Evolutionary conservation across 2,329 filamentous ascomycete genomes (phyloP).

Genomic region (Nothophoma quercina): DNA sequence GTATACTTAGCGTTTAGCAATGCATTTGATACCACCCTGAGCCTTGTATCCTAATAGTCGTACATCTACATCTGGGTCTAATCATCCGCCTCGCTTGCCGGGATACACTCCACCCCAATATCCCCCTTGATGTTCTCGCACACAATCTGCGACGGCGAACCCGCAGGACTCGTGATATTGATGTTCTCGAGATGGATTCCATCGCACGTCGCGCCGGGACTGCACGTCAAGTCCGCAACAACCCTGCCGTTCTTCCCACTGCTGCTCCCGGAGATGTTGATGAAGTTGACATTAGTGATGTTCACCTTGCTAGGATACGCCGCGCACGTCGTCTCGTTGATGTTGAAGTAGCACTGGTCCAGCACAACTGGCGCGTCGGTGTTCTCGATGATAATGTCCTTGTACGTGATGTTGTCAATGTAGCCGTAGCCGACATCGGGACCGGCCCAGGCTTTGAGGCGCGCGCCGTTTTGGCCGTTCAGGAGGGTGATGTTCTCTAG

Average conservation of each 20-base stretch:
- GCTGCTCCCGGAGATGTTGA: slow-evolving; percentile 65
- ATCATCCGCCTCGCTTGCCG: slow-evolving; percentile 41
- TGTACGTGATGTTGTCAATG: slow-evolving; percentile 69
- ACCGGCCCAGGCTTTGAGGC: slow-evolving; percentile 69
- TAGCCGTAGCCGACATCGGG: slow-evolving; percentile 65
- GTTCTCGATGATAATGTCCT: slow-evolving; percentile 66
- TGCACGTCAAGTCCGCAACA: slow-evolving; percentile 64
- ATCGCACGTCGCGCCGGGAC: slow-evolving; percentile 64
- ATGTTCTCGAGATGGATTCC: slow-evolving; percentile 65
- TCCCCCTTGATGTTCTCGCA: slow-evolving; percentile 59
- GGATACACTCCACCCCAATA: slow-evolving; percentile 51
- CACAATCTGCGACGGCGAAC: slow-evolving; percentile 51
- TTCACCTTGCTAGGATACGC: slow-evolving; percentile 64
- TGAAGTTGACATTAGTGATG: slow-evolving; percentile 65
- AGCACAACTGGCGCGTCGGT: slow-evolving; percentile 66
- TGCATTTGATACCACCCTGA: slow-evolving; percentile 14
- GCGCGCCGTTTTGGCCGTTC: slow-evolving; percentile 62
- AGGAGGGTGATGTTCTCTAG: slow-evolving; percentile 68
- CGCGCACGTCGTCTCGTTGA: slow-evolving; percentile 60
- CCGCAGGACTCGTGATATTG: slow-evolving; percentile 60
- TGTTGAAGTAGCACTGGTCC: slow-evolving; percentile 70
- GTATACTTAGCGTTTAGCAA: slow-evolving; percentile 10
- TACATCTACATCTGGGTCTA: not conserved
- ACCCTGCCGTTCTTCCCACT: slow-evolving; percentile 64
- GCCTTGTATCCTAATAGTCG: too few species aligned